Evolutionary conservation across 2,329 filamentous ascomycete genomes (phyloP), one percentile per base, ranked within the genome.

Genomic region (Alternaria dauci): DNA sequence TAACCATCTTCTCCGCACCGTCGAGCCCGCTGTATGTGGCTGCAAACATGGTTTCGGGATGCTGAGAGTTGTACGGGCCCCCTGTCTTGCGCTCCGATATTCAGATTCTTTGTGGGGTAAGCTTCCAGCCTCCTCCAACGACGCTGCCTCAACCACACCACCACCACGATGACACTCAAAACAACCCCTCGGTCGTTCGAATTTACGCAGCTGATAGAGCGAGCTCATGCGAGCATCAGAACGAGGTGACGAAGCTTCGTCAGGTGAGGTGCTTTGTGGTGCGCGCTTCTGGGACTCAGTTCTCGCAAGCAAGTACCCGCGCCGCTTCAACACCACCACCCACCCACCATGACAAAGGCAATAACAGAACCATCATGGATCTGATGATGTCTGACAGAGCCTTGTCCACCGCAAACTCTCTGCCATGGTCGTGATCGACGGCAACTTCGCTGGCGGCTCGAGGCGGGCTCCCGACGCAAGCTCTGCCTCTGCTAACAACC

Each of bases 31-130:
- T 55, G 43, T 42, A 36, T 36, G 32, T 50, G 38, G 30, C 28
- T 59, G 56, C 20, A 44, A 38, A 41, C 20, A 51, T 53, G 55
- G 46, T 52, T 41, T 26, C 52, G 55, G 42, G 52, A 34, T 34
- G 46, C 14, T 51, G 41, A 48, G 47, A 48, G 54, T 43, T 42
- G 46, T 48, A 20, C 44, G 42, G 28, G 16, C 46, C 38, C 46
- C 46, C 46, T 60, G 34, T 26, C 41, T 52, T 34, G 46, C 32
- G 32, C 42, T 34, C 26, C 46, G 43, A 43, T 30, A 43, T 46
- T 48, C 32, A 51, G 25, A 46, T 46, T 62, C 56, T 23, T n/a
- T 46, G 59, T 65, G 64, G 55, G 55, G 56, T 52, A 52, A 53
- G 51, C 51, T 53, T 61, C 46, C 30, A 56, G 36, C 42, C 54